Conservation (phyloP, 1,139 yeast genomes). For the Candida buenavistaensis region DNA sequence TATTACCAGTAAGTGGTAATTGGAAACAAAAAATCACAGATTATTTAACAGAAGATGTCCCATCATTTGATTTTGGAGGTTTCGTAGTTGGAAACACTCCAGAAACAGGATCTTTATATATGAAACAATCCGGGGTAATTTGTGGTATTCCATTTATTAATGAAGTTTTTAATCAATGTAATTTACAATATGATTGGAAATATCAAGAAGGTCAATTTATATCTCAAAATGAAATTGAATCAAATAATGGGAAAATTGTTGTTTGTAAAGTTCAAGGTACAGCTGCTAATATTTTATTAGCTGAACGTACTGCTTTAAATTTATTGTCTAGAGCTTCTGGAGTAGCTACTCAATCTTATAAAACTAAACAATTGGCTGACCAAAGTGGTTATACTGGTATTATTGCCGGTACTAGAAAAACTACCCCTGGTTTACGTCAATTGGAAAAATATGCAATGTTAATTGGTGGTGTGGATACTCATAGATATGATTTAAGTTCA, state of each 20-base stretch:
- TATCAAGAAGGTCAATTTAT: constrained; percentile 66
- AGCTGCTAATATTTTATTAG: constrained; percentile 72
- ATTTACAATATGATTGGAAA: constrained; percentile 69
- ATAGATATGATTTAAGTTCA: constrained; percentile 84
- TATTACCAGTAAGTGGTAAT: constrained; percentile 69
- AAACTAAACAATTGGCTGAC: constrained; percentile 61
- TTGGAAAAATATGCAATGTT: constrained; percentile 92
- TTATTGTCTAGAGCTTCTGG: constrained; percentile 84
- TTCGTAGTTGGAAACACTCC: constrained; percentile 80
- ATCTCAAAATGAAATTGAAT: constrained; percentile 38
- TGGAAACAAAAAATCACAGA: constrained; percentile 79
- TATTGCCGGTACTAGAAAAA: constrained; percentile 96
- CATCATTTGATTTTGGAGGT: constrained; percentile 93
- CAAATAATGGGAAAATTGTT: constrained; percentile 55
- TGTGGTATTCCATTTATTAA: constrained; percentile 89
- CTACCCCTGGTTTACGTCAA: constrained; percentile 92
- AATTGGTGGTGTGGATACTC: constrained; percentile 93
- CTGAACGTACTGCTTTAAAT: constrained; percentile 87
- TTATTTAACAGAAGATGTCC: constrained; percentile 86
- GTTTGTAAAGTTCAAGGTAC: constrained; percentile 83
- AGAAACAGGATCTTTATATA: constrained; percentile 74
- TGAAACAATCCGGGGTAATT: constrained; percentile 80
- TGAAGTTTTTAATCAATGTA: constrained; percentile 81
- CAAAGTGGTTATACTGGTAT: constrained; percentile 75
- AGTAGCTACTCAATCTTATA: constrained; percentile 75